phyloP scores from a whole-genome alignment of 257 asterid species.

The Craterostigma plantagineum region DNA sequence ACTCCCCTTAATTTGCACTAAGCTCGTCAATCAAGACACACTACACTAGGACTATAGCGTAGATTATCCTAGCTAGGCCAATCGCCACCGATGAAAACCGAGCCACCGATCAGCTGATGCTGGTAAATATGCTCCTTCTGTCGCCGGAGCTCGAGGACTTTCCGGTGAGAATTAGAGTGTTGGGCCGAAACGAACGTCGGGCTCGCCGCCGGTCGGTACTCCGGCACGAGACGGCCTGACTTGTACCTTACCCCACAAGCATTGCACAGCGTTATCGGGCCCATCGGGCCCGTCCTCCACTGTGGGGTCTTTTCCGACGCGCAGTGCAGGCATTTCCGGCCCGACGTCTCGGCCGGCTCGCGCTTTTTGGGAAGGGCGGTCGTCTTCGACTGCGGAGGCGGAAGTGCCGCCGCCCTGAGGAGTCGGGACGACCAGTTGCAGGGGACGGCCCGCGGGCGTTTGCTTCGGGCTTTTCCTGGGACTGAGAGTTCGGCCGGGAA shows the following conservation, averaged over 20 bases:
- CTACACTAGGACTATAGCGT: background rate
- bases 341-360: slow-evolving; percentile 30
- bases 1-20: no score
- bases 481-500: slow-evolving; percentile 40
- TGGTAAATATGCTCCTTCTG: slow-evolving; percentile 47
- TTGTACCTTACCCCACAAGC: slow-evolving; percentile 93
- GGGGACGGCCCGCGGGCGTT: slow-evolving; percentile 87
- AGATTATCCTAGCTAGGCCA: slow-evolving; percentile 11
- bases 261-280: slow-evolving; percentile 79
- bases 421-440: slow-evolving; percentile 91
- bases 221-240: slow-evolving; percentile 90
- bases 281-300: slow-evolving; percentile 95
- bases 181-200: slow-evolving; percentile 62
- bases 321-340: slow-evolving; percentile 75
- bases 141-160: slow-evolving; percentile 82
- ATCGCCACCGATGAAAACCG: slow-evolving; percentile 68
- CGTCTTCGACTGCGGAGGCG: slow-evolving; percentile 14
- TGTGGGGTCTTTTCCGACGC: slow-evolving; percentile 92
- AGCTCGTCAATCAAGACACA: no score
- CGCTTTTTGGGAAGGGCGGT: slow-evolving; percentile 18
- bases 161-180: slow-evolving; percentile 95
- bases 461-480: slow-evolving; percentile 93
- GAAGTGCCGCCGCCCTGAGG: slow-evolving; percentile 20
- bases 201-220: slow-evolving; percentile 88
- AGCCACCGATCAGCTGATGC: slow-evolving; percentile 19